phyloP scores from a whole-genome alignment of 306 rosid genomes.

The Coriaria nepalensis region DNA sequence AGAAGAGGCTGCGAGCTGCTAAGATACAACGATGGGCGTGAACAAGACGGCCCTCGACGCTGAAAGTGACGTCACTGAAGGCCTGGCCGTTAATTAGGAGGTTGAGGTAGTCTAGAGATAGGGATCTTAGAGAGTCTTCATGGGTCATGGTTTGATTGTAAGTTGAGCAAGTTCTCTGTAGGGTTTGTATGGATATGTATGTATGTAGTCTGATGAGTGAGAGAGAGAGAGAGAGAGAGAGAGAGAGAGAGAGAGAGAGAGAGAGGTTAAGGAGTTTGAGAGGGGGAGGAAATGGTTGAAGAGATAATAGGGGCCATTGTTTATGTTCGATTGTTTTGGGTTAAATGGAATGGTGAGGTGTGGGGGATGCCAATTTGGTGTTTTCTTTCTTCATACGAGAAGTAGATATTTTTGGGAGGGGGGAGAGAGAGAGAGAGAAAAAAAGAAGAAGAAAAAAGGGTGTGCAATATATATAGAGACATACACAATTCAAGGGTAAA shows the following conservation, averaged over 20 bases:
- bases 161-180: not conserved
- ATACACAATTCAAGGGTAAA: constrained; percentile 6
- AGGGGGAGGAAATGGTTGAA: not conserved
- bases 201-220: not conserved
- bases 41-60: constrained; percentile 86
- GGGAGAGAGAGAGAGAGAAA: not conserved
- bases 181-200: no score
- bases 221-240: not conserved
- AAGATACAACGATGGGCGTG: constrained; percentile 94
- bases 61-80: constrained; percentile 96
- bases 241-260: no score
- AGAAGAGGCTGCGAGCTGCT: constrained; percentile 82
- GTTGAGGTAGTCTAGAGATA: constrained; percentile 75
- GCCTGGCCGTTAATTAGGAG: constrained; percentile 94
- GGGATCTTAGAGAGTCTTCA: constrained; percentile 82
- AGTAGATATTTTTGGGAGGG: constrained; percentile 3
- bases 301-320: not conserved
- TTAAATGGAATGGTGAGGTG: not conserved
- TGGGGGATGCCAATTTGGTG: not conserved
- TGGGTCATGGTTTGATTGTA: constrained; percentile 11
- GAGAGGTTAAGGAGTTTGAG: not conserved
- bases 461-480: not conserved
- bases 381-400: not conserved
- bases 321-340: no score
- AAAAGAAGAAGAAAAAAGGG: not conserved